Base-by-base conservation (phyloP, 345 rosid genomes). In the Microthlaspi erraticum region DNA sequence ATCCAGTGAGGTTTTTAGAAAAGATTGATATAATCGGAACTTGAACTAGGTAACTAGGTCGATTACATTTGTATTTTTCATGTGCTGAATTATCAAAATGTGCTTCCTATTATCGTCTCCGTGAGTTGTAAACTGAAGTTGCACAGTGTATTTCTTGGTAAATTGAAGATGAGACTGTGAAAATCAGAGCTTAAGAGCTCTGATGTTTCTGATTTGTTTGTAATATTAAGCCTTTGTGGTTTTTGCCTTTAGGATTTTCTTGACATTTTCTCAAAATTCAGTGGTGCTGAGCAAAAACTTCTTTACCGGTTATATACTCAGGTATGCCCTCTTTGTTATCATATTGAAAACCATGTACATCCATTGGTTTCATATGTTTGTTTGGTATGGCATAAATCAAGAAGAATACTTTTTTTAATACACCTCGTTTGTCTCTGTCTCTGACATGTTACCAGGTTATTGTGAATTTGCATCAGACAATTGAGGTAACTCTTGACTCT, bases 381-480 rank as follows among this genome's bases (percentile, higher is more conserved):
- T 50, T 41, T 66, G 8, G n/a, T 65, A 58, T 65, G 36, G 44
- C 43, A 29, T 58, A 0, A 11, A 36, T 16, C 11, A n/a, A 33
- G 36, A 31, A n/a, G 44, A 46, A 13, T 16, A 7, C n/a, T 58
- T 51, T 53, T 58, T 6, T 59, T 1, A 13, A 50, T 59, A 2
- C 43, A 17, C 43, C 13, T 62, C 7, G 49, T 60, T 50, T 51
- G 10, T 31, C 41, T 54, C 2, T 60, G 13, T 64, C 11, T 74
- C 56, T 46, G 12, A 38, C 29, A 31, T 75, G 75, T 51, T 78
- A 79, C 55, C 86, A 89, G 96, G 88, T 87, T 59, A 80, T 90
- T 70, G 78, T 84, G 37, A 83, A 85, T 64, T 80, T 90, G 89
- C 91, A 87, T 79, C 83, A 65, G 60, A 73, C 66, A 23, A 43